Percentiles rank a stretch among this genome's conserved stretches.
Conservation (phyloP, 345 rosid genomes). For the Lumnitzera racemosa region DNA sequence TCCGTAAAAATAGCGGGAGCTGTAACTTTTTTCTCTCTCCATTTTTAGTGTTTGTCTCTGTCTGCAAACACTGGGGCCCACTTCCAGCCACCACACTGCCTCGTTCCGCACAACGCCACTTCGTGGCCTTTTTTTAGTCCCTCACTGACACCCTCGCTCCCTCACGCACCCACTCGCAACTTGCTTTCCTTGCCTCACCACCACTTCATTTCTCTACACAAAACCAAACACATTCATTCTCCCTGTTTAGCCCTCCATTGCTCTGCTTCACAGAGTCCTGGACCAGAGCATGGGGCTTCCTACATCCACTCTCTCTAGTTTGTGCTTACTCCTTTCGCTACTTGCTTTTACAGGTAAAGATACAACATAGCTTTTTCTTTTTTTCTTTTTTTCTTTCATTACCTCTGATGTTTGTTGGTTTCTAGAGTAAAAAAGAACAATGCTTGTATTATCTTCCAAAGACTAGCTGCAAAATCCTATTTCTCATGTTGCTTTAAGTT, state of each 20-base stretch:
- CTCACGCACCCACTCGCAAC: background rate
- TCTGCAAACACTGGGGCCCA: background rate
- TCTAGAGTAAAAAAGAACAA: no score
- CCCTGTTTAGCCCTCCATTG: background rate
- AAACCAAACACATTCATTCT: background rate
- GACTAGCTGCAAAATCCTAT: no score
- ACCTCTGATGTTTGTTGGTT: background rate
- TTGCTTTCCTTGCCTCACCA: background rate
- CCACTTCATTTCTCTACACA: background rate
- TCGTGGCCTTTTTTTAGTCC: background rate
- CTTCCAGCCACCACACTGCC: slow-evolving; percentile 2
- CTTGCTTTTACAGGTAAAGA: slow-evolving; percentile 23
- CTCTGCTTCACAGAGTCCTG: background rate
- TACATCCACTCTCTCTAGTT: background rate
- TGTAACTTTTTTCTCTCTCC: background rate
- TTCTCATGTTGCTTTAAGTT: no score
- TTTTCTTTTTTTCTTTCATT: background rate
- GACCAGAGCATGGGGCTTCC: slow-evolving; percentile 20
- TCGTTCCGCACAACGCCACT: slow-evolving; percentile 4
- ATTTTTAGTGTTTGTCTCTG: slow-evolving; percentile 4
- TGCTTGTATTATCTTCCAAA: no score
- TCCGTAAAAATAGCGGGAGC: no score
- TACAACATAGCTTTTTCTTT: background rate
- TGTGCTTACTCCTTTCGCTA: slow-evolving; percentile 5
- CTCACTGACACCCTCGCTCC: background rate